Conservation (phyloP, 1,139 yeast genomes). For the Kazachstania sp. region DNA sequence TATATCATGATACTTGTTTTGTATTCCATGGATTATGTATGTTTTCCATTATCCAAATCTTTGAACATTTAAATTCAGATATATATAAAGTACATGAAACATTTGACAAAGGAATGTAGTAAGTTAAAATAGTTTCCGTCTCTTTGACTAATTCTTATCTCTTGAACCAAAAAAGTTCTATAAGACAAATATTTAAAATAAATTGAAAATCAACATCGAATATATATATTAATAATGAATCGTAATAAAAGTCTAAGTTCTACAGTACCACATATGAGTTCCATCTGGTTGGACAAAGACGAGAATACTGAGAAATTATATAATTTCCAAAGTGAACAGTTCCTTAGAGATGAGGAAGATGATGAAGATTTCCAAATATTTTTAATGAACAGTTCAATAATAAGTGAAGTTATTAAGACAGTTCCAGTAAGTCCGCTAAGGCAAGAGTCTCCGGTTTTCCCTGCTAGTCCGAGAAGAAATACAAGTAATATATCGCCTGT, state of each 20-base stretch:
- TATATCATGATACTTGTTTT: too few species aligned
- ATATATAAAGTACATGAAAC: too few species aligned
- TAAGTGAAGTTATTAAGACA: background rate
- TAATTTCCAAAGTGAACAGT: conserved; percentile 23
- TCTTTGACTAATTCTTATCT: too few species aligned
- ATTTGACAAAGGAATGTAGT: too few species aligned
- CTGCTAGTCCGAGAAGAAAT: background rate
- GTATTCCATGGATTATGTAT: too few species aligned
- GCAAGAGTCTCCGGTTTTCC: background rate
- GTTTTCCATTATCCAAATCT: too few species aligned
- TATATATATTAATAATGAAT: background rate
- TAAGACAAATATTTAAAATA: background rate
- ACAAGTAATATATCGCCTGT: background rate
- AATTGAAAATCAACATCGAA: background rate
- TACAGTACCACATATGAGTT: conserved; percentile 29
- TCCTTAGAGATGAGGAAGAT: conserved; percentile 13
- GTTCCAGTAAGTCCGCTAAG: conserved; percentile 1
- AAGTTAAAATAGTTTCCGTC: too few species aligned
- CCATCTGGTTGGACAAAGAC: conserved; percentile 36
- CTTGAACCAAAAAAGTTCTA: background rate
- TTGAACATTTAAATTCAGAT: too few species aligned
- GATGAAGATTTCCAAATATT: conserved; percentile 22
- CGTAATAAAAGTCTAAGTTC: background rate
- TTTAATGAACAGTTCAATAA: conserved; percentile 25
- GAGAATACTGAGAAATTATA: conserved; percentile 26